These are phyloP conservation scores for Ramaria sp. DNA, from an alignment of 768 basidiomycete species.

Conservation along the genomic window DNA sequence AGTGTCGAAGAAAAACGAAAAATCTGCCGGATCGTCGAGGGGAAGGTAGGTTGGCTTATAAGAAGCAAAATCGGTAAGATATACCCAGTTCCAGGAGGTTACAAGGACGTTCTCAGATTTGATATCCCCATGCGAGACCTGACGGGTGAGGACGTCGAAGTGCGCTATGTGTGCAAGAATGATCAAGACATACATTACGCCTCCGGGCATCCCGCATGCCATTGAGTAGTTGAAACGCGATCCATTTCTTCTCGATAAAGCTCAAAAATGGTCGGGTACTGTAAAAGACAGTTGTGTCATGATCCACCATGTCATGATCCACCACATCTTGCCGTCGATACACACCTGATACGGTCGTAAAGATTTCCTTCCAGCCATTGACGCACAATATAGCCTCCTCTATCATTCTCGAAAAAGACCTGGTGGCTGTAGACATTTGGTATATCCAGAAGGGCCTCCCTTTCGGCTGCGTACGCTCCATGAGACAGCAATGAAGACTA, in stretches of 20 bases:
- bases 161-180: neutral
- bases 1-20: constrained; percentile 96
- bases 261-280: constrained; percentile 95
- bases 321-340: neutral
- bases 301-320: too few species aligned
- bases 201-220: constrained; percentile 75
- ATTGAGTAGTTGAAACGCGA: constrained; percentile 84
- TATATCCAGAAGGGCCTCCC: constrained; percentile 74
- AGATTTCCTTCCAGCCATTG: constrained; percentile 93
- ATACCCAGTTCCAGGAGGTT: constrained; percentile 92
- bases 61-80: constrained; percentile 88
- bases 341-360: constrained; percentile 94
- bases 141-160: neutral
- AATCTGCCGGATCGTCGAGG: constrained; percentile 92
- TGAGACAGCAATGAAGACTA: neutral
- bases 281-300: neutral
- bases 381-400: constrained; percentile 87
- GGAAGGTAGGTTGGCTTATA: constrained; percentile 96
- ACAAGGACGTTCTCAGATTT: constrained; percentile 96
- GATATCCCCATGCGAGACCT: constrained; percentile 95
- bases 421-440: constrained; percentile 87
- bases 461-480: constrained; percentile 46
- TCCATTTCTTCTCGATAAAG: constrained; percentile 94
- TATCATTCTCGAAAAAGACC: constrained; percentile 86
- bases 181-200: constrained; percentile 33